Conservation (phyloP, 495 filamentous ascomycete genomes). For the Xanthoparmelia taractica region DNA sequence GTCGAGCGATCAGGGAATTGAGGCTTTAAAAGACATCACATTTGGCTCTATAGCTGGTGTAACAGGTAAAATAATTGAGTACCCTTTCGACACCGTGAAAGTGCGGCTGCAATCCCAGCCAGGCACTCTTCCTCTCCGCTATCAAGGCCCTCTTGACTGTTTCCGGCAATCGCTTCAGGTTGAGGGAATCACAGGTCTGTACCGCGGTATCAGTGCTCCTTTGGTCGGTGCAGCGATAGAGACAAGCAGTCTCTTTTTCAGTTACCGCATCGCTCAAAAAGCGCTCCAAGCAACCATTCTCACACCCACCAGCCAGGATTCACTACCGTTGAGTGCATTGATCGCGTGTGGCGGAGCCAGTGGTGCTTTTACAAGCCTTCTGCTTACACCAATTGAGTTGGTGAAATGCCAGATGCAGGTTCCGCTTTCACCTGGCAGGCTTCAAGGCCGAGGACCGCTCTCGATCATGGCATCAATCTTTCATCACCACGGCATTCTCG, state of each 20-base stretch:
- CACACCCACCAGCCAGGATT: slow-evolving; percentile 15
- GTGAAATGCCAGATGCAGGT: slow-evolving; percentile 99
- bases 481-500: slow-evolving; percentile 66
- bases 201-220: slow-evolving; percentile 88
- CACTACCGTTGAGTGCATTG: slow-evolving; percentile 64
- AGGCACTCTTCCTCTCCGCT: slow-evolving; percentile 70
- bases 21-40: slow-evolving; percentile 69
- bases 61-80: slow-evolving; percentile 92
- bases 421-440: slow-evolving; percentile 36
- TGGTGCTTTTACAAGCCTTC: slow-evolving; percentile 82
- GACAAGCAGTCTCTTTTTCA: slow-evolving; percentile 90
- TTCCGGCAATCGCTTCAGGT: slow-evolving; percentile 73
- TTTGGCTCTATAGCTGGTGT: slow-evolving; percentile 84
- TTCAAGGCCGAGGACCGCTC: slow-evolving; percentile 43
- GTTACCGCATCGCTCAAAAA: slow-evolving; percentile 64
- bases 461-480: slow-evolving; percentile 67
- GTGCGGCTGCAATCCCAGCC: slow-evolving; percentile 68
- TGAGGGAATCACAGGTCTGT: slow-evolving; percentile 74
- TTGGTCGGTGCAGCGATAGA: slow-evolving; percentile 87
- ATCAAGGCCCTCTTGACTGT: slow-evolving; percentile 85
- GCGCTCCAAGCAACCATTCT: slow-evolving; percentile 51
- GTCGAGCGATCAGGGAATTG: slow-evolving; percentile 33
- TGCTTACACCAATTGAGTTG: slow-evolving; percentile 91
- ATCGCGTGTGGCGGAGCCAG: slow-evolving; percentile 71
- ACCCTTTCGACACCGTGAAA: slow-evolving; percentile 98